A percentile compares a stretch with the other conserved stretches of the same genome.
Evolutionary conservation across 2,329 filamentous ascomycete genomes (phyloP).

Genomic region (Teratosphaeria destructans): DNA sequence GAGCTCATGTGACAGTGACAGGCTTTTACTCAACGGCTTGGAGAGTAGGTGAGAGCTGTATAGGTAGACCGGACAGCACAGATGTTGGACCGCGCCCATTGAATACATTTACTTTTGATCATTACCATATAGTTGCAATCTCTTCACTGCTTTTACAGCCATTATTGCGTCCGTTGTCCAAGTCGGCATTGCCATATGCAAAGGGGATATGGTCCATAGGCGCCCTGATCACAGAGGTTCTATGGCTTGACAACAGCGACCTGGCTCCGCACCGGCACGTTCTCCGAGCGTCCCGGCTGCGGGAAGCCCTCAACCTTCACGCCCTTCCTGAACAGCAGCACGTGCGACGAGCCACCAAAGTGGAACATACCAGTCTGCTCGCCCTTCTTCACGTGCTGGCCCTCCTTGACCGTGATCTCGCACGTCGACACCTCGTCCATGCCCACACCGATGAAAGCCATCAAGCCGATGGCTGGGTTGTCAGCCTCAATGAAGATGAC

Average conservation of each 20-base stretch:
- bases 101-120: neutral
- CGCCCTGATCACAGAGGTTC: neutral
- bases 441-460: constrained; percentile 61
- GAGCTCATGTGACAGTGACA: no score
- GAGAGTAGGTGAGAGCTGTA: no score
- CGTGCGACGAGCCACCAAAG: constrained; percentile 64
- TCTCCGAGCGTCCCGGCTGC: constrained; percentile 22
- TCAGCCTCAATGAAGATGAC: constrained; percentile 63
- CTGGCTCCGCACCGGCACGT: constrained; percentile 29
- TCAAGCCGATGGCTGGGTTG: constrained; percentile 54
- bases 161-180: no score
- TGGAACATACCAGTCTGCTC: constrained; percentile 70
- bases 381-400: constrained; percentile 57
- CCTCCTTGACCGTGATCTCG: constrained; percentile 58
- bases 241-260: constrained; percentile 25
- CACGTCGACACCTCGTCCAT: constrained; percentile 69
- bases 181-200: neutral
- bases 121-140: neutral
- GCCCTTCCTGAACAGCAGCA: constrained; percentile 53
- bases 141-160: no score
- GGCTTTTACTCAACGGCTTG: no score
- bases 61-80: no score
- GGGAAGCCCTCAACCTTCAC: constrained; percentile 35
- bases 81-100: no score
- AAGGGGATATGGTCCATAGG: neutral